Conservation (phyloP, 1,284 basidiomycete species). For the Bjerkandera adusta region DNA sequence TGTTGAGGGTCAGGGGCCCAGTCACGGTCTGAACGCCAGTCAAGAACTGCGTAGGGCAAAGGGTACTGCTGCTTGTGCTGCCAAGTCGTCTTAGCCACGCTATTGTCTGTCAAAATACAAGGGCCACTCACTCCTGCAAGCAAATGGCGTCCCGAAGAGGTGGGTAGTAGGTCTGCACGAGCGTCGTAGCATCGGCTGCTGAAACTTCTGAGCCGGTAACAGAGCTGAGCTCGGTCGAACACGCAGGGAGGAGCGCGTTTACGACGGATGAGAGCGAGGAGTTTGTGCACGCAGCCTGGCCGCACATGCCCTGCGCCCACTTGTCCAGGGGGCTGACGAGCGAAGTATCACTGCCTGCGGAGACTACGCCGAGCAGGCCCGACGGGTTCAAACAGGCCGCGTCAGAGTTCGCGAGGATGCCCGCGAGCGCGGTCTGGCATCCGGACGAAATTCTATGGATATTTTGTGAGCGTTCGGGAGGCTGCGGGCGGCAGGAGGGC, state of each 20-base stretch:
- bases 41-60: constrained; percentile 53
- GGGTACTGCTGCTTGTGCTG: constrained; percentile 38
- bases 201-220: constrained; percentile 31
- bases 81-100: constrained; percentile 12
- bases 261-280: constrained; percentile 47
- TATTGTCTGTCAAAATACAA: background rate
- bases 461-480: background rate
- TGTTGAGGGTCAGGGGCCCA: constrained; percentile 35
- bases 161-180: constrained; percentile 40
- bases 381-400: constrained; percentile 52
- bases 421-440: constrained; percentile 34
- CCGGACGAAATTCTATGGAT: constrained; percentile 33
- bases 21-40: constrained; percentile 41
- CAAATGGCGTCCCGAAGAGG: constrained; percentile 48
- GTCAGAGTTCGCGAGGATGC: constrained; percentile 43
- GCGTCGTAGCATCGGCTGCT: constrained; percentile 6
- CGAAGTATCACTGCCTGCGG: constrained; percentile 39
- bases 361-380: constrained; percentile 42
- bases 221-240: constrained; percentile 43
- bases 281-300: constrained; percentile 54
- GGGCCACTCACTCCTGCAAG: constrained; percentile 51
- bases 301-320: constrained; percentile 59
- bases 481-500: background rate
- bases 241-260: constrained; percentile 49
- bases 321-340: constrained; percentile 49